Percentiles rank a stretch among this genome's conserved stretches.
These are phyloP conservation scores for Plantago lanceolata DNA, from an alignment of 305 asterid genomes.

Conservation along the genomic window DNA sequence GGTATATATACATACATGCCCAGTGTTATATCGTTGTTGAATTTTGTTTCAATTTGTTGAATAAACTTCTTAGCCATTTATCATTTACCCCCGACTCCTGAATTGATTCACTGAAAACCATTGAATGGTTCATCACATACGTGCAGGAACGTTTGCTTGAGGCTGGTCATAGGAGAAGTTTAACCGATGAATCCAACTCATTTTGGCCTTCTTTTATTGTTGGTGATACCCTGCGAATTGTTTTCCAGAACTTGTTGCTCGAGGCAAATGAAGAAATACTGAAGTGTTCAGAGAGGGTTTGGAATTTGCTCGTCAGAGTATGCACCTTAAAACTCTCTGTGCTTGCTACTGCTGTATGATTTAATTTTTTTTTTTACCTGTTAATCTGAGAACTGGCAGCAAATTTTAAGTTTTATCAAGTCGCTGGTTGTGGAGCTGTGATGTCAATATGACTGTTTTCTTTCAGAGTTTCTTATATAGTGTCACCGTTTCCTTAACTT, in stretches of 20 bases:
- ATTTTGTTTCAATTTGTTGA: constrained; percentile 6
- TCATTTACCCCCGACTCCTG: constrained; percentile 8
- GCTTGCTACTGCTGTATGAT: background rate
- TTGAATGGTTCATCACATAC: constrained; percentile 25
- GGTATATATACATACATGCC: constrained; percentile 37
- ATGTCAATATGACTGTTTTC: background rate
- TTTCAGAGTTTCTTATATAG: background rate
- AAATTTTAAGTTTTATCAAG: too few species aligned
- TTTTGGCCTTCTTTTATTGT: constrained; percentile 95
- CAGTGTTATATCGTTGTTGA: background rate
- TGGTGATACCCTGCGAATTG: constrained; percentile 95
- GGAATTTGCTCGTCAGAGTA: constrained; percentile 88
- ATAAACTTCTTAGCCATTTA: constrained; percentile 4
- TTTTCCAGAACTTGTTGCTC: constrained; percentile 91
- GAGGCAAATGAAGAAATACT: constrained; percentile 89
- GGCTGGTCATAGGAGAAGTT: constrained; percentile 75
- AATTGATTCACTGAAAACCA: constrained; percentile 6
- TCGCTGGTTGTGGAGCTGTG: too few species aligned
- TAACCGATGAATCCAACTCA: constrained; percentile 55
- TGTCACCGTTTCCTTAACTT: too few species aligned
- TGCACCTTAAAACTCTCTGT: constrained; percentile 25
- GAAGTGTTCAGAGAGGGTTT: constrained; percentile 86
- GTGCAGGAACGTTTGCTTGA: constrained; percentile 97
- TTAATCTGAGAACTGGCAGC: background rate
- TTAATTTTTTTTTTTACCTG: background rate